Conservation (phyloP, 1,284 basidiomycete species). For the Farysia itapuensis region DNA sequence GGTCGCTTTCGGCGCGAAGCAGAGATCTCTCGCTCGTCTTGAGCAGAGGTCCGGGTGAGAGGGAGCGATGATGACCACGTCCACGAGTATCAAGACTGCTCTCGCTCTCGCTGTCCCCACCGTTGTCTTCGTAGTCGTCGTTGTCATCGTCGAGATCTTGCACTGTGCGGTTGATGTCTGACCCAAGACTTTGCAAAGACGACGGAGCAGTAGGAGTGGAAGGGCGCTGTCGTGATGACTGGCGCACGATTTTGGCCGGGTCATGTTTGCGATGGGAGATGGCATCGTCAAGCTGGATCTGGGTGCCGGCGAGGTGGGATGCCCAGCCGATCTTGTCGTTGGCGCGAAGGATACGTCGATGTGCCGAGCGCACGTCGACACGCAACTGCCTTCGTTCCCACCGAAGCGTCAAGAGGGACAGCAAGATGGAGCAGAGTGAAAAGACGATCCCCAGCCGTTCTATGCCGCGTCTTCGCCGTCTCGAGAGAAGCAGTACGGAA, state of each 20-base stretch:
- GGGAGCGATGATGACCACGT: neutral
- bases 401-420: constrained; percentile 13
- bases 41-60: constrained; percentile 1
- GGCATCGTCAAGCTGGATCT: constrained; percentile 11
- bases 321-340: constrained; percentile 36
- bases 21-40: constrained; percentile 20
- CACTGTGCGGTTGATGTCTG: constrained; percentile 11
- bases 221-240: neutral
- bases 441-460: constrained; percentile 44
- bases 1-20: constrained; percentile 22
- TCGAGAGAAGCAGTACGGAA: constrained; percentile 17
- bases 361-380: constrained; percentile 15
- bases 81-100: neutral
- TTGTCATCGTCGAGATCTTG: constrained; percentile 13
- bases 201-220: neutral
- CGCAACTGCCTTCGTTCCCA: constrained; percentile 10
- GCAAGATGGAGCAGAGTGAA: constrained; percentile 25
- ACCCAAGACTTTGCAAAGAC: constrained; percentile 6
- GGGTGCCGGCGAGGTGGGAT: constrained; percentile 7
- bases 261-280: constrained; percentile 14
- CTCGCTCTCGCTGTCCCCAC: neutral
- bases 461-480: constrained; percentile 35
- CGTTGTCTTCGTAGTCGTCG: neutral
- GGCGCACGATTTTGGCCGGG: neutral
- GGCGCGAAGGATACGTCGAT: constrained; percentile 26